Evolutionary conservation across 192 early-diverging fungal genomes (phyloP), one percentile per base, ranked within the genome.

Genomic region (Podochytrium sp.): DNA sequence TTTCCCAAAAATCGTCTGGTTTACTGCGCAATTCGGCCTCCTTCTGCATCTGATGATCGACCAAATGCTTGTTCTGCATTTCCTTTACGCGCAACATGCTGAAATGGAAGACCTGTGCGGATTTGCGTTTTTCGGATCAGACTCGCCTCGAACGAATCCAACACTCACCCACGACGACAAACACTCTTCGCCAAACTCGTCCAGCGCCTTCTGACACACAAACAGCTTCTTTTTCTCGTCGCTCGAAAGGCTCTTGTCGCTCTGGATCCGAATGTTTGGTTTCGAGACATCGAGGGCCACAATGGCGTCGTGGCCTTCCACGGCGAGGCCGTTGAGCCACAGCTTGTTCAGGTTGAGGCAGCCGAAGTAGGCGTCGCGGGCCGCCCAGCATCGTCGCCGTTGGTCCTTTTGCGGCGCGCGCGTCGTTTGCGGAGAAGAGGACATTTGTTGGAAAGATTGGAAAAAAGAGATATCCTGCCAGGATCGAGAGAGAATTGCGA

Each of bases 281-380:
- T 73, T 52, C 30, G 77, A 38, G 18, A 76, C 57, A 62, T 84
- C 85, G 2, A 86, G 40, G 3, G 72, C 70, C 4, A 84, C 51
- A 29, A 80, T 78, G 20, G 81, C 82, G 35, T 86, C 75, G 65
- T 84, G 70, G 10, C 65, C 70, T 29, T 37, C 34, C 5, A 83
- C 78, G 39, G 18, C 35, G 5, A 81, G 69, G 18, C 85, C 85
- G 30, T 86, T 42, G n/a, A 86, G 72, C 83, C 81, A 86, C 39
- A 96, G 86, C 3, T 81, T 79, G 61, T 87, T 76, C 20, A 57
- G 58, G 73, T 94, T 90, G 20, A 96, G 82, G 73, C 95, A 96
- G 41, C 76, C 79, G 71, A 91, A 93, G 76, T 92, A 95, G 52
- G 78, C 85, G 78, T 96, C 93, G 18, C 93, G 91, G 43, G 86